Conservation (phyloP, 1,284 basidiomycete genomes). For the Jaminaea rosea region DNA sequence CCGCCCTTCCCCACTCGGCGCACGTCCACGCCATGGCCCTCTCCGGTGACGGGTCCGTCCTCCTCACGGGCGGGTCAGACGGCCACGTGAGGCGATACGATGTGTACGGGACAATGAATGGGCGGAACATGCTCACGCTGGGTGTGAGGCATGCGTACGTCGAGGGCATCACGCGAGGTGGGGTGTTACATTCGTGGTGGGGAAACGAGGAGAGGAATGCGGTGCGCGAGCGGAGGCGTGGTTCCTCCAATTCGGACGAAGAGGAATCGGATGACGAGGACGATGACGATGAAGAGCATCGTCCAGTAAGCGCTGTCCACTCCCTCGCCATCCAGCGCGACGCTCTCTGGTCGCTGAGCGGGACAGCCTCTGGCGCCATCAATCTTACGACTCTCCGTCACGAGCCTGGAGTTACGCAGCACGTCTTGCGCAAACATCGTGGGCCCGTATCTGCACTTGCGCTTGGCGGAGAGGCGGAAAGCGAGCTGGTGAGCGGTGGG, state of each 20-base stretch:
- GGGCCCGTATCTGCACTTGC: slow-evolving; percentile 78
- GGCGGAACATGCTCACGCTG: slow-evolving; percentile 75
- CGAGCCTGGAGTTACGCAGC: slow-evolving; percentile 70
- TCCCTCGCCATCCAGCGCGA: slow-evolving; percentile 41
- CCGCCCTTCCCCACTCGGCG: slow-evolving; percentile 77
- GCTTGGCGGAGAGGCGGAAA: slow-evolving; percentile 65
- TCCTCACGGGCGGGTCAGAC: slow-evolving; percentile 84
- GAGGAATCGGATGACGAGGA: slow-evolving; percentile 69
- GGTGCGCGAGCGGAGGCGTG: too few species aligned
- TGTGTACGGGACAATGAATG: slow-evolving; percentile 76
- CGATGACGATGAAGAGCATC: slow-evolving; percentile 16
- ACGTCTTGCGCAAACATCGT: slow-evolving; percentile 61
- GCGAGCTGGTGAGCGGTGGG: slow-evolving; percentile 75
- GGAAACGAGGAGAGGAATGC: slow-evolving; percentile 46
- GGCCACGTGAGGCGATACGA: slow-evolving; percentile 91
- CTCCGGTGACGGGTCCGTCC: slow-evolving; percentile 75
- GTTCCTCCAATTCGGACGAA: slow-evolving; percentile 57
- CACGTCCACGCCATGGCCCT: slow-evolving; percentile 77
- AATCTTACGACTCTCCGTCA: slow-evolving; percentile 88
- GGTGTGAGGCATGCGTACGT: slow-evolving; percentile 84
- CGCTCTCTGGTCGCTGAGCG: slow-evolving; percentile 37
- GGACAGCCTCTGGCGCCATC: slow-evolving; percentile 38
- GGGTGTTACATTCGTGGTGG: slow-evolving; percentile 83
- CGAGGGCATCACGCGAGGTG: slow-evolving; percentile 82
- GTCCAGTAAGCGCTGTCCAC: slow-evolving; percentile 33